phyloP scores from a whole-genome alignment of 176 grass and related monocot species.

The Eremochloa ophiuroides region DNA sequence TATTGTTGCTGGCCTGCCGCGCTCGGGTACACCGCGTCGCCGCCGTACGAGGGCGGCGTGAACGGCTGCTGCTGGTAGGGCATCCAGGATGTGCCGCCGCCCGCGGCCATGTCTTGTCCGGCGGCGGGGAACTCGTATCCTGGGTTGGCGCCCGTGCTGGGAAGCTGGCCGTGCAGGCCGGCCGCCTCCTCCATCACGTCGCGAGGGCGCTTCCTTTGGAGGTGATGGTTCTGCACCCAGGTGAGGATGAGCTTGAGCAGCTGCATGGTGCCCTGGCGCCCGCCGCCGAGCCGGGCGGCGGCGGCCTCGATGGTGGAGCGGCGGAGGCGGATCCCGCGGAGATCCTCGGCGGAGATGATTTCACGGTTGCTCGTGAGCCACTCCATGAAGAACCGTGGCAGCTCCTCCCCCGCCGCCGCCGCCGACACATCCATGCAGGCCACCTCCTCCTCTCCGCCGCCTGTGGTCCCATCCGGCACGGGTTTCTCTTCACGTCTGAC shows the following conservation, averaged over 20 bases:
- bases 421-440: slow-evolving; percentile 7
- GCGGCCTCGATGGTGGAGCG: slow-evolving; percentile 83
- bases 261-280: slow-evolving; percentile 58
- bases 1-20: slow-evolving; percentile 15
- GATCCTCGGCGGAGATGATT: slow-evolving; percentile 78
- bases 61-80: slow-evolving; percentile 46
- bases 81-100: slow-evolving; percentile 33
- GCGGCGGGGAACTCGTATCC: slow-evolving; percentile 26
- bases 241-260: slow-evolving; percentile 89
- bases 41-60: slow-evolving; percentile 27
- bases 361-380: slow-evolving; percentile 91
- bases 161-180: slow-evolving; percentile 8
- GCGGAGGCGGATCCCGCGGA: slow-evolving; percentile 79
- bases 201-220: slow-evolving; percentile 56
- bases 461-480: not conserved
- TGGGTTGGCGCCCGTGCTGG: slow-evolving; percentile 8
- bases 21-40: slow-evolving; percentile 38
- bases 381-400: slow-evolving; percentile 81
- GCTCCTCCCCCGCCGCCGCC: slow-evolving; percentile 41
- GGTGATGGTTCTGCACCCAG: slow-evolving; percentile 90
- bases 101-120: not conserved
- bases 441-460: slow-evolving; percentile 29
- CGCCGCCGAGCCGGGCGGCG: slow-evolving; percentile 60
- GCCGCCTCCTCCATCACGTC: slow-evolving; percentile 23
- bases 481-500: not conserved